Conservation (phyloP, 2,329 filamentous ascomycete species). For the Pseudocercospora crystallina region DNA sequence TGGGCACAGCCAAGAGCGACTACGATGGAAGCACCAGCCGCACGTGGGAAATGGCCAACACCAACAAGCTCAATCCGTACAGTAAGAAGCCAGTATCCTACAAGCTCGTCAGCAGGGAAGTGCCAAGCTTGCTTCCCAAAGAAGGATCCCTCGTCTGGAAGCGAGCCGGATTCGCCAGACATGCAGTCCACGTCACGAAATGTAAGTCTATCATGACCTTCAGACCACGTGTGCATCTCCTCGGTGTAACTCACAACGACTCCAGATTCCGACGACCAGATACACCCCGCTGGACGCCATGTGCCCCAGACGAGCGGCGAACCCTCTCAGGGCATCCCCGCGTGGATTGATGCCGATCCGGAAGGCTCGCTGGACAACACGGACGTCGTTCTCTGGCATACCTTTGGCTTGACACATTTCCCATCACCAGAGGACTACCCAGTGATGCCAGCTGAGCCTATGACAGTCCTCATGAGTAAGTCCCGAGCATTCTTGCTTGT, state of each 20-base stretch:
- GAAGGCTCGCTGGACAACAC: constrained; percentile 71
- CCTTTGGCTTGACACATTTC: constrained; percentile 88
- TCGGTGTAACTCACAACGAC: background rate
- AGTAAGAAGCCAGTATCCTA: constrained; percentile 82
- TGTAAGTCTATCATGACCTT: constrained; percentile 57
- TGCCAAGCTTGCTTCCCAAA: constrained; percentile 75
- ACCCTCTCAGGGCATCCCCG: constrained; percentile 68
- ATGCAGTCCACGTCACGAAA: constrained; percentile 84
- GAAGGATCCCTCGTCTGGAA: constrained; percentile 83
- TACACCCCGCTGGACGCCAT: constrained; percentile 83
- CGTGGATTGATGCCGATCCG: constrained; percentile 72
- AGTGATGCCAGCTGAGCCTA: constrained; percentile 70
- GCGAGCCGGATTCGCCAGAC: constrained; percentile 80
- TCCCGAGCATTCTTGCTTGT: background rate
- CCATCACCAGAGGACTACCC: constrained; percentile 88
- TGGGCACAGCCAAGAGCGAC: constrained; percentile 68
- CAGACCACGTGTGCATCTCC: background rate
- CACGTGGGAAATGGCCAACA: constrained; percentile 90
- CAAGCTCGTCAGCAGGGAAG: constrained; percentile 85
- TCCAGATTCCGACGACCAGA: constrained; percentile 73
- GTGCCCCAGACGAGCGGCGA: constrained; percentile 85
- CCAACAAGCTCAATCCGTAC: constrained; percentile 78
- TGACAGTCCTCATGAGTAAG: constrained; percentile 57
- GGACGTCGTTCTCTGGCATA: constrained; percentile 90
- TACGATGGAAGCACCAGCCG: constrained; percentile 77